phyloP scores from a whole-genome alignment of 2,329 filamentous ascomycete genomes.

The Pyrenochaeta sp. region DNA sequence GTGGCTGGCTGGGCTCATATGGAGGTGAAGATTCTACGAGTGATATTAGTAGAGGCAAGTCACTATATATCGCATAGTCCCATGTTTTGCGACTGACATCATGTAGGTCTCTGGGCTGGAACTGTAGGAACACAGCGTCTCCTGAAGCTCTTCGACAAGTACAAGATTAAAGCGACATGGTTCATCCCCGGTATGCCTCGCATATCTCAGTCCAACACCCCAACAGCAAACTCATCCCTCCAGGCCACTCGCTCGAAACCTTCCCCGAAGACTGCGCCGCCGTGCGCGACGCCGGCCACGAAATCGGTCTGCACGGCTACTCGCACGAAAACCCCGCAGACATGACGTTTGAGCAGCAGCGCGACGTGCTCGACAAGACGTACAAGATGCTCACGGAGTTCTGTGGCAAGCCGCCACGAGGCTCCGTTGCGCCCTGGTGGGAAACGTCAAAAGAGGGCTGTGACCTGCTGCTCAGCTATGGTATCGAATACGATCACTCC shows the following conservation, averaged over 20 bases:
- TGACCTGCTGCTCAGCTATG: conserved; percentile 70
- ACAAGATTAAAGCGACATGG: conserved; percentile 74
- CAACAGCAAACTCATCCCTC: conserved; percentile 46
- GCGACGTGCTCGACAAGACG: conserved; percentile 77
- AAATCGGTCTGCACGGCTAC: conserved; percentile 75
- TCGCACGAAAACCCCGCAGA: conserved; percentile 76
- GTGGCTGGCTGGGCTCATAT: conserved; percentile 79
- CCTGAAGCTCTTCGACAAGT: conserved; percentile 76
- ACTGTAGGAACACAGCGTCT: conserved; percentile 73
- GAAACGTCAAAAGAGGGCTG: conserved; percentile 74
- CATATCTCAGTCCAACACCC: conserved; percentile 72
- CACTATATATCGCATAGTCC: not conserved
- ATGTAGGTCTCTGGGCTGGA: conserved; percentile 71
- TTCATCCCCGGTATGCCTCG: conserved; percentile 68
- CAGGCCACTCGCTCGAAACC: conserved; percentile 72
- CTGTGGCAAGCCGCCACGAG: conserved; percentile 73
- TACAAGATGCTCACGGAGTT: conserved; percentile 76
- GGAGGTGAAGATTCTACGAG: conserved; percentile 75
- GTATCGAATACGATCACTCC: conserved; percentile 74
- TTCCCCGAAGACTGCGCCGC: conserved; percentile 72
- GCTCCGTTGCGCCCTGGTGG: conserved; percentile 80
- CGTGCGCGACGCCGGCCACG: conserved; percentile 70
- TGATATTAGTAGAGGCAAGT: conserved; percentile 73
- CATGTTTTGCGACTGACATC: conserved; percentile 2
- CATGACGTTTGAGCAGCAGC: conserved; percentile 79